Evolutionary conservation across 176 grass and related monocot species (phyloP), one percentile per base, ranked within the genome.

Genomic region (Luzula sylvatica): DNA sequence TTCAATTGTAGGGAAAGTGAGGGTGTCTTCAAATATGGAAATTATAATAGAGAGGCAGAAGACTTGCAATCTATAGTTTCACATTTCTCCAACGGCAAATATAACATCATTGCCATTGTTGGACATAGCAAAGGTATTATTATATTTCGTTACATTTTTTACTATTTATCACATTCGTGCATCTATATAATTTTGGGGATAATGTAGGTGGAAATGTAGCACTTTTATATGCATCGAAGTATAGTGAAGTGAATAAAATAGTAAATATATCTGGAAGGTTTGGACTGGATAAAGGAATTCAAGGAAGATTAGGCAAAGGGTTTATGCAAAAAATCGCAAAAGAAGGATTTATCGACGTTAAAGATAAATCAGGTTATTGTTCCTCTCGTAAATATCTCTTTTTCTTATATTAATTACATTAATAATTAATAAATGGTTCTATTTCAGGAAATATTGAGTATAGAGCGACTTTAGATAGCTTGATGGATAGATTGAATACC

Each of bases 341-440:
- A 73, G 66, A 88, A 47, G 77, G 83, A n/a, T 82, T 82, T 24
- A 88, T 95, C 54, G 83, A 95, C 72, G 80, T 88, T 27, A 95
- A 57, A 49, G 82, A 88, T 40, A 88, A 14, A 68, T 88, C 73
- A 70, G 83, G 89, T 88, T 44, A 11, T 68, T 42, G 12, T 40
- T 75, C 72, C 30, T 13, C 35, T 23, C 38, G 27, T 16, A 50
- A 40, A 56, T 61, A 61, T 1, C 60, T 12, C 3, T 26, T 68
- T 50, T 55, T 14, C 17, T 58, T 46, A 17, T 52, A 43, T 3
- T 63, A 56, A 56, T 53, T 49, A 41, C 45, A 22, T 5, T 23
- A 46, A 76, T 4, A 8, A 0, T 52, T 52, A 35, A 16, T 27
- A 47, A 27, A 35, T 3, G 11, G 12, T 50, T 6, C 30, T 45